A percentile compares a stretch with the other conserved stretches of the same genome.
Evolutionary conservation across 768 basidiomycete genomes (phyloP).

Genomic region (Boletus vinaceobasis): DNA sequence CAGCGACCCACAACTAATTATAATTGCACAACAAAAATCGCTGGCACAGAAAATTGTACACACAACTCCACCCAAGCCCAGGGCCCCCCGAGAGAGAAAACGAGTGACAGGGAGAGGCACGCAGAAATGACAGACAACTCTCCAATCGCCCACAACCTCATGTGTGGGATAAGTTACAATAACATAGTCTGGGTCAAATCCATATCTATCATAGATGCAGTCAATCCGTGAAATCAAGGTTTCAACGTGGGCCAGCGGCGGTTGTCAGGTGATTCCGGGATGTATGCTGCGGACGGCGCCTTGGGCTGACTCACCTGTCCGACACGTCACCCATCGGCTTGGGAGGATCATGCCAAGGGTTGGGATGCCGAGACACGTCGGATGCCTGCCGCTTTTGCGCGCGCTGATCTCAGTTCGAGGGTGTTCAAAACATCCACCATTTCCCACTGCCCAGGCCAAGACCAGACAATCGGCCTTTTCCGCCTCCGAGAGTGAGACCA

Average conservation of each 20-base stretch:
- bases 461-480: conserved; percentile 18
- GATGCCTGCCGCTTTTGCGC: conserved; percentile 2
- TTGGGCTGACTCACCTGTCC: conserved; percentile 24
- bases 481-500: conserved; percentile 16
- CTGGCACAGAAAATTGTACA: conserved; percentile 7
- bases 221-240: conserved; percentile 7
- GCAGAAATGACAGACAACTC: conserved; percentile 13
- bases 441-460: conserved; percentile 31
- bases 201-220: conserved; percentile 21
- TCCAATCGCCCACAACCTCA: conserved; percentile 1
- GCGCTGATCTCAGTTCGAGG: background rate
- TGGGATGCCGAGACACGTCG: conserved; percentile 8
- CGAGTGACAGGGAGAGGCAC: conserved; percentile 4
- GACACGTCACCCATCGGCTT: conserved; percentile 2
- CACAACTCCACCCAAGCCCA: conserved; percentile 1
- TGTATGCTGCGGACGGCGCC: conserved; percentile 4
- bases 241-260: conserved; percentile 3
- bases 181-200: conserved; percentile 20
- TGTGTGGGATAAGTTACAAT: conserved; percentile 10
- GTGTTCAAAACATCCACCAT: conserved; percentile 31
- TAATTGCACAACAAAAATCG: conserved; percentile 13
- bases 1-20: background rate
- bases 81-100: conserved; percentile 7
- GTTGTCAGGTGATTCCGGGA: conserved; percentile 5
- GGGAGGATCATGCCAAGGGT: conserved; percentile 4